Conservation (phyloP, 768 basidiomycete species). For the Coprinellus micaceus region DNA sequence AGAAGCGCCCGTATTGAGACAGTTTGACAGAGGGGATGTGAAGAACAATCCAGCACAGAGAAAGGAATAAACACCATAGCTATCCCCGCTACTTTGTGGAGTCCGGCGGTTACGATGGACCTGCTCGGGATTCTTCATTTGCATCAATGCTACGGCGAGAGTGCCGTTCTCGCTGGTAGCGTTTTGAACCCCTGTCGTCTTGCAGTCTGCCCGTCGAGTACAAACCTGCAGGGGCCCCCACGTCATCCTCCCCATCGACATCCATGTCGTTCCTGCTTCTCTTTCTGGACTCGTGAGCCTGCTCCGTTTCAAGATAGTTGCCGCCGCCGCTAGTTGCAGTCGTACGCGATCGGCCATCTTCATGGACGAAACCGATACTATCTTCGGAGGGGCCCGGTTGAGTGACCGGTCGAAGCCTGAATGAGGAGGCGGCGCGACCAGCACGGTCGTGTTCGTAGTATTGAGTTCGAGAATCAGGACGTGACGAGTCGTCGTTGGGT, state of each 20-base stretch:
- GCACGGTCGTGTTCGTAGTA: slow-evolving; percentile 42
- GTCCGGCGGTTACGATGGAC: slow-evolving; percentile 19
- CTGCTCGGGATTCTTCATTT: slow-evolving; percentile 38
- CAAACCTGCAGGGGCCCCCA: slow-evolving; percentile 19
- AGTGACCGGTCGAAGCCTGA: slow-evolving; percentile 49
- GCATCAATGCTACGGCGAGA: slow-evolving; percentile 33
- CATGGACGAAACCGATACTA: slow-evolving; percentile 45
- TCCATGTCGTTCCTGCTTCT: slow-evolving; percentile 64
- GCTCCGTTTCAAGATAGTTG: slow-evolving; percentile 31
- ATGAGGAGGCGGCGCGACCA: slow-evolving; percentile 35
- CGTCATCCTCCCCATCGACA: slow-evolving; percentile 52
- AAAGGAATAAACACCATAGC: background rate
- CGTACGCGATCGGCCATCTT: slow-evolving; percentile 44
- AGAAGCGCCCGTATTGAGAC: background rate
- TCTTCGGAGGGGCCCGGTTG: slow-evolving; percentile 39
- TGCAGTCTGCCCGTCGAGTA: slow-evolving; percentile 3
- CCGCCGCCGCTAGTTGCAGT: slow-evolving; percentile 23
- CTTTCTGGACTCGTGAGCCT: slow-evolving; percentile 49
- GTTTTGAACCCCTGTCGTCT: slow-evolving; percentile 52
- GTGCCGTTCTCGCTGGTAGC: slow-evolving; percentile 50
- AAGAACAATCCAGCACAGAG: slow-evolving; percentile 2
- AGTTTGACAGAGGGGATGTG: background rate
- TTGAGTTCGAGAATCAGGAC: slow-evolving; percentile 48
- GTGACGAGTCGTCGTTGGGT: slow-evolving; percentile 40
- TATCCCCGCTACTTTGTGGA: background rate